Evolutionary conservation across 169 alveolate genomes (phyloP).

Genomic region (Plasmodium malariae): DNA sequence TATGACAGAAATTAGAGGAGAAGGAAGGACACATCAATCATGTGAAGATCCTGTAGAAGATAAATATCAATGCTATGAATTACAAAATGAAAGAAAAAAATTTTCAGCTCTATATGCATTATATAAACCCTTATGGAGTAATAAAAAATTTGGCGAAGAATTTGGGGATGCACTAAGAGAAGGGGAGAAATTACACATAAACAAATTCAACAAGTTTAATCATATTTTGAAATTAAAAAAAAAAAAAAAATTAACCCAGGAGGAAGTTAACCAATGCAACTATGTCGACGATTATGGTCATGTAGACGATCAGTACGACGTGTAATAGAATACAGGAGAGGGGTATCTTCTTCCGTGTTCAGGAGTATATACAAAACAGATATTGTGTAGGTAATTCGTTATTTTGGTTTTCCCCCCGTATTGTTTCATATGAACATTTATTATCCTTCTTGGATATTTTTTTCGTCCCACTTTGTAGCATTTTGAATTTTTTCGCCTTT

Average conservation of each 20-base stretch:
- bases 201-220: conserved; percentile 23
- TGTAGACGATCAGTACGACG: conserved; percentile 43
- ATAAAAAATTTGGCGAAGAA: conserved; percentile 85
- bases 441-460: no score
- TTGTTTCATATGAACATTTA: no score
- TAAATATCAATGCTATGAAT: conserved; percentile 77
- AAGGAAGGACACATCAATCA: conserved; percentile 81
- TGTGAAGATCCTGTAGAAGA: conserved; percentile 79
- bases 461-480: no score
- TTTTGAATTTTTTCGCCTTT: no score
- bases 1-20: conserved; percentile 84
- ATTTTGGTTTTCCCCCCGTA: no score
- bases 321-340: no score
- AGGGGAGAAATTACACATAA: conserved; percentile 52
- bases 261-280: conserved; percentile 16
- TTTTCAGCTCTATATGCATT: conserved; percentile 82
- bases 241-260: background rate
- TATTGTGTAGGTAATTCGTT: no score
- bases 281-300: conserved; percentile 23
- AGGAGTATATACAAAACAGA: no score
- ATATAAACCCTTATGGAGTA: conserved; percentile 85
- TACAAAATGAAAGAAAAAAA: conserved; percentile 79
- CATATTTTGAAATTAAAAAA: conserved; percentile 24
- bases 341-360: no score
- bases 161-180: conserved; percentile 85